A percentile compares a stretch with the other conserved stretches of the same genome.
These are phyloP conservation scores for Russula olivacea DNA, from an alignment of 768 basidiomycete species.

Conservation along the genomic window DNA sequence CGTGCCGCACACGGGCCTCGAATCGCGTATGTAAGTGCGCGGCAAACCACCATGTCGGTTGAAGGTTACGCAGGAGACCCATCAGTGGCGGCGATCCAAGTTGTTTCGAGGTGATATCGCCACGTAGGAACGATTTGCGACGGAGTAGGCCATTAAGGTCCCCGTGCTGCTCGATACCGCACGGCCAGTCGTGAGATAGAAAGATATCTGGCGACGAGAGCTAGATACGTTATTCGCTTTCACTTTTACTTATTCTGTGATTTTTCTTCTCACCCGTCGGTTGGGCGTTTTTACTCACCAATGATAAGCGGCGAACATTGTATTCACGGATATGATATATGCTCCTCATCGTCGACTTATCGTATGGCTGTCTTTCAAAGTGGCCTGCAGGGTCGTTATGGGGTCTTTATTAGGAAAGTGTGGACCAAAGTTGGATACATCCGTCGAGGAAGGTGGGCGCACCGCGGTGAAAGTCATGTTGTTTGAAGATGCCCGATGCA, in stretches of 20 bases:
- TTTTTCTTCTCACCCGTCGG: not conserved
- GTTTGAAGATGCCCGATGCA: slow-evolving; percentile 87
- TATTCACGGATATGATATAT: slow-evolving; percentile 90
- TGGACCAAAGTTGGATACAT: slow-evolving; percentile 17
- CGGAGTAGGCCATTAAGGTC: slow-evolving; percentile 58
- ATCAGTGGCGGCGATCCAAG: slow-evolving; percentile 87
- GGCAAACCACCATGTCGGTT: slow-evolving; percentile 86
- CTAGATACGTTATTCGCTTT: slow-evolving; percentile 31
- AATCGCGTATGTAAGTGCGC: slow-evolving; percentile 89
- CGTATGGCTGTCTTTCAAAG: slow-evolving; percentile 79
- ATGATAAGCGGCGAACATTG: slow-evolving; percentile 70
- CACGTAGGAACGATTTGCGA: slow-evolving; percentile 70
- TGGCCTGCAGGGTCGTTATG: slow-evolving; percentile 45
- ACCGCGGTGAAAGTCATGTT: slow-evolving; percentile 68
- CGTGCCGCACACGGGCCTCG: slow-evolving; percentile 59
- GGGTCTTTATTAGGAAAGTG: not conserved
- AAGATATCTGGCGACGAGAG: slow-evolving; percentile 66
- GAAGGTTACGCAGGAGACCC: slow-evolving; percentile 62
- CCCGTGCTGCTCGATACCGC: slow-evolving; percentile 76
- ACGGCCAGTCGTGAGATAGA: slow-evolving; percentile 97
- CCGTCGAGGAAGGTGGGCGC: not conserved
- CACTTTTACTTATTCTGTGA: not conserved
- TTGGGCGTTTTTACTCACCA: slow-evolving; percentile 39
- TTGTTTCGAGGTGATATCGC: slow-evolving; percentile 58
- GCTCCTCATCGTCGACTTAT: slow-evolving; percentile 62